These are phyloP conservation scores for Tolypocladium endophyticum DNA, from an alignment of 2,329 filamentous ascomycete species.

Conservation along the genomic window DNA sequence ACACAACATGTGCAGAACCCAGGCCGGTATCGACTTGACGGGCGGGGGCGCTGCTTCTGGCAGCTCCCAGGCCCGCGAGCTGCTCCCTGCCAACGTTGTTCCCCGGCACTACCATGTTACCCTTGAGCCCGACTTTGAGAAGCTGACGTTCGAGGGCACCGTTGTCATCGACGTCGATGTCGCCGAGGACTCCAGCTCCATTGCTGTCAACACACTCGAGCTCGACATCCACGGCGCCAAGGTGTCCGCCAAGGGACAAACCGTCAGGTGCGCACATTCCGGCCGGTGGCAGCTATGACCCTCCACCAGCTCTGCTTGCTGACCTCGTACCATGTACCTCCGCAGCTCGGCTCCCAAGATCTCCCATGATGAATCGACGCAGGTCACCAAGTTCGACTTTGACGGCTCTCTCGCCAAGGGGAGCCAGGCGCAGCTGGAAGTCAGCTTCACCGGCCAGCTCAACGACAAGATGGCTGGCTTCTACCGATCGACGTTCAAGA, in stretches of 20 bases:
- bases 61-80: slow-evolving; percentile 47
- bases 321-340: slow-evolving; percentile 2
- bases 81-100: slow-evolving; percentile 84
- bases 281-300: too few relatives aligned
- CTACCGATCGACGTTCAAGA: slow-evolving; percentile 91
- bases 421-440: slow-evolving; percentile 55
- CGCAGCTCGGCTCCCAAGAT: slow-evolving; percentile 30
- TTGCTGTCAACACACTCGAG: slow-evolving; percentile 81
- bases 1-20: slow-evolving; percentile 55
- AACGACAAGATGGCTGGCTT: slow-evolving; percentile 98
- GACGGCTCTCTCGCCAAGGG: slow-evolving; percentile 62
- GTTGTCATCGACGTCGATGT: slow-evolving; percentile 84
- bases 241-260: slow-evolving; percentile 33
- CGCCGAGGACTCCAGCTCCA: slow-evolving; percentile 69
- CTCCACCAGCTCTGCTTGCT: background rate
- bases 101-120: slow-evolving; percentile 88
- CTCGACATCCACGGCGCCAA: slow-evolving; percentile 65
- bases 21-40: slow-evolving; percentile 21
- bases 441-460: slow-evolving; percentile 61
- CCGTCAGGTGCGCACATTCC: slow-evolving; percentile 29
- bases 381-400: slow-evolving; percentile 75
- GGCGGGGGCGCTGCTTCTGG: slow-evolving; percentile 16
- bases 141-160: slow-evolving; percentile 75
- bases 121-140: slow-evolving; percentile 81
- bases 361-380: slow-evolving; percentile 65